Evolutionary conservation across 108 stramenopile species (phyloP).

Genomic region (Pseudonitzschia delicatissima): DNA sequence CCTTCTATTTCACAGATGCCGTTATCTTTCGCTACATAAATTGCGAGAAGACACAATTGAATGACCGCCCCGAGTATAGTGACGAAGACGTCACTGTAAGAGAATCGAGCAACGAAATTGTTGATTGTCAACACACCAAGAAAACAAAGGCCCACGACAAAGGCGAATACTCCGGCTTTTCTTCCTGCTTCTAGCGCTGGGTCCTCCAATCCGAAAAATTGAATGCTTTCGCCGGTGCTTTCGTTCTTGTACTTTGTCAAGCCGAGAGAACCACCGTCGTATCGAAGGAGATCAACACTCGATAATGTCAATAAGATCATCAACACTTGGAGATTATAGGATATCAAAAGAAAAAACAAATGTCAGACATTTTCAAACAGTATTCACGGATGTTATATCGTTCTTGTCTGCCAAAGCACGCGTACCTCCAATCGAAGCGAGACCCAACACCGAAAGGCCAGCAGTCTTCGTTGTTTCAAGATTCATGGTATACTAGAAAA

Average conservation of each 20-base stretch:
- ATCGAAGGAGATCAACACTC: slow-evolving; percentile 17
- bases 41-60: slow-evolving; percentile 10
- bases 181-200: slow-evolving; percentile 10
- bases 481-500: background rate
- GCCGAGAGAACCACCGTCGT: slow-evolving; percentile 19
- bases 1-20: slow-evolving; percentile 22
- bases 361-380: background rate
- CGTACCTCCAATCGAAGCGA: slow-evolving; percentile 5
- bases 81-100: slow-evolving; percentile 10
- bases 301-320: slow-evolving; percentile 8
- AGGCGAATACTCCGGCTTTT: background rate
- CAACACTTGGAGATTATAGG: background rate
- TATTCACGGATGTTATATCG: background rate
- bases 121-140: slow-evolving; percentile 14
- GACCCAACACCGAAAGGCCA: background rate
- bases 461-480: background rate
- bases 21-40: slow-evolving; percentile 12
- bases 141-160: slow-evolving; percentile 6
- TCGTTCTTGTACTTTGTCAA: slow-evolving; percentile 9
- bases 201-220: slow-evolving; percentile 11
- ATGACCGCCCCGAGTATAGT: slow-evolving; percentile 12
- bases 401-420: background rate
- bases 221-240: background rate
- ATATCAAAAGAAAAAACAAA: background rate
- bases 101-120: background rate